Evolutionary conservation across 164 flowering plant species (phyloP).

Genomic region (Stephania cephalantha): DNA sequence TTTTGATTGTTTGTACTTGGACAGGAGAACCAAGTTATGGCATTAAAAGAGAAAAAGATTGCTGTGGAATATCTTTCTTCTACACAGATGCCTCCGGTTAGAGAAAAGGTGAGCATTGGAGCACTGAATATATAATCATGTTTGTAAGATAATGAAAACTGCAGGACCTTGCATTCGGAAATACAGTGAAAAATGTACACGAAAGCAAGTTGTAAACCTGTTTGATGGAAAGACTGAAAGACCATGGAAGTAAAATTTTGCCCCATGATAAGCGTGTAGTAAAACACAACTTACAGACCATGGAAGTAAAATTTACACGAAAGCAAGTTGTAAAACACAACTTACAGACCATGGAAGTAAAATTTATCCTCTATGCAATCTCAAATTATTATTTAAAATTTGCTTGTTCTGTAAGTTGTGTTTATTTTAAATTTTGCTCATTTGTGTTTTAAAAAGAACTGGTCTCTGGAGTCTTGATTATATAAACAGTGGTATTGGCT

Average conservation of each 20-base stretch:
- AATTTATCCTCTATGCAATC: not conserved
- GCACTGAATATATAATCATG: not conserved
- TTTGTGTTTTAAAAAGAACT: not conserved
- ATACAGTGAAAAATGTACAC: not conserved
- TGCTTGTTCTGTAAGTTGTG: not conserved
- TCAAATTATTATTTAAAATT: not conserved
- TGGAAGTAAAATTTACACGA: not conserved
- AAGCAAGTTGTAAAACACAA: not conserved
- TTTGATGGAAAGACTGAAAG: not conserved
- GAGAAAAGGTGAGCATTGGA: constrained; percentile 47
- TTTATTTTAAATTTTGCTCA: not conserved
- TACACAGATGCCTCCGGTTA: constrained; percentile 44
- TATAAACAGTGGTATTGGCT: not conserved
- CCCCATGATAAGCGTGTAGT: too few species aligned
- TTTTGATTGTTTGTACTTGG: constrained; percentile 3
- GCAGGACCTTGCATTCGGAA: not conserved
- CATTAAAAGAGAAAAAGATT: constrained; percentile 77
- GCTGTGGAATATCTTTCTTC: constrained; percentile 90
- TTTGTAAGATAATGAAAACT: not conserved
- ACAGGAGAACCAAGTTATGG: constrained; percentile 89
- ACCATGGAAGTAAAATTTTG: too few species aligned
- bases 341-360: not conserved
- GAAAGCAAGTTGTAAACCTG: not conserved
- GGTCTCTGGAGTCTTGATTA: not conserved
- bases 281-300: not conserved